Conservation (phyloP, 73 alveolate species). For the Symbiodinium natans region DNA sequence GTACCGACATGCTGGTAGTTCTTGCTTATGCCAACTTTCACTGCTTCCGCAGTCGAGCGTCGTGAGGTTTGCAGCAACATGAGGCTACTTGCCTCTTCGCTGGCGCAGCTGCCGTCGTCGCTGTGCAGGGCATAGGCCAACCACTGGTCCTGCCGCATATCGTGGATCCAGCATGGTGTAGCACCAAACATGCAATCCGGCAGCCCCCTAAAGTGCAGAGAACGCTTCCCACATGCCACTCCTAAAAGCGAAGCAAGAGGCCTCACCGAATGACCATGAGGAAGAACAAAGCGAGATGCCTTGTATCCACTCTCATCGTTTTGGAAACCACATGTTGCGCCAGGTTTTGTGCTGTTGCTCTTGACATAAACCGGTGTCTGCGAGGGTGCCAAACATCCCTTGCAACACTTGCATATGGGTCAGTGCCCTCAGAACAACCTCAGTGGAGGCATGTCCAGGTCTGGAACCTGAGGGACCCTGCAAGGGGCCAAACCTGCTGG, state of each 20-base stretch:
- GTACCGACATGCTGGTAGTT: no score
- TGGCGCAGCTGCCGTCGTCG: background rate
- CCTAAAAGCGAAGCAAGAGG: no score
- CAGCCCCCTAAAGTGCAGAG: no score
- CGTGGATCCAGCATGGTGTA: no score
- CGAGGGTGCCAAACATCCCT: background rate
- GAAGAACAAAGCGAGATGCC: background rate
- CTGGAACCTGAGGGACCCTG: no score
- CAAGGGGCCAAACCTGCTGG: background rate
- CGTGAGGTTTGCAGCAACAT: background rate
- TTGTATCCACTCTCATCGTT: no score
- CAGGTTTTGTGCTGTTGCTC: background rate
- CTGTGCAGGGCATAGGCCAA: background rate
- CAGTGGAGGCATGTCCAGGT: no score
- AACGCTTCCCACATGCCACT: no score
- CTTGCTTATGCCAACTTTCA: no score
- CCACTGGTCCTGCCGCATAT: background rate
- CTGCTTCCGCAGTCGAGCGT: background rate
- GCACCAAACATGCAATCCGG: no score
- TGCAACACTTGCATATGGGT: background rate
- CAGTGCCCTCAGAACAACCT: background rate
- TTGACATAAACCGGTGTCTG: background rate
- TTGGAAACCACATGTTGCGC: no score
- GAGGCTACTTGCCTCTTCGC: background rate
- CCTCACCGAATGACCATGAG: background rate